Evolutionary conservation across 768 basidiomycete genomes (phyloP), one percentile per base, ranked within the genome.

Genomic region (Boletus tylopilopsis): DNA sequence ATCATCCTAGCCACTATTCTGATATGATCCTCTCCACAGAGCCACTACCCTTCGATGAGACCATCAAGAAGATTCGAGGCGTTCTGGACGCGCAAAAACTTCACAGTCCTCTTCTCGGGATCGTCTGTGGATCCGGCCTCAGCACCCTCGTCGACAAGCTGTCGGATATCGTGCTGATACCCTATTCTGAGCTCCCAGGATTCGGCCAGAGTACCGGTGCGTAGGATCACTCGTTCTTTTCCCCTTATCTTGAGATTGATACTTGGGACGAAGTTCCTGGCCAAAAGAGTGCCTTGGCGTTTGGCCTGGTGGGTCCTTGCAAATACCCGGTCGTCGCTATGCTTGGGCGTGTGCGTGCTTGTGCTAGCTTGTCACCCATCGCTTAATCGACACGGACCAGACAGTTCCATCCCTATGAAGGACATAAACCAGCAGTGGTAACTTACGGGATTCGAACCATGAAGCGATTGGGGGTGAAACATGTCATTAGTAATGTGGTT

Each of bases 351-450:
- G 89, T 90, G 58, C 46, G 80, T 66, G 16, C 37, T 16, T 42
- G 33, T 35, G 23, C 39, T 36, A 15, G 32, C 11, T 46, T 34
- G 23, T 32, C n/a, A 27, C 22, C 43, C n/a, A 32, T 49, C 33
- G 22, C 45, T 37, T 13, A 47, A 36, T 45, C 49, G 46, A 47
- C 45, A 38, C 38, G 50, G 29, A 40, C 47, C 45, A 48, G 45
- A 46, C 57, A 91, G 89, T 87, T 92, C 59, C 90, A 92, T 65
- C 76, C 81, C 1, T 95, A 94, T 56, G 92, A 95, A 69, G 93
- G 93, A 3, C 83, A 92, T 60, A 66, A 74, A 22, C 71, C 91
- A 35, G 66, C 77, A 7, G 79, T 80, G 6, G 85, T 90, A 15
- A 79, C 84, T 16, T 91, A 85, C 61, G 90, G 91, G 11, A 81